Evolutionary conservation across 805 yeast species (phyloP).

Genomic region (Cyberlindnera mrakii): DNA sequence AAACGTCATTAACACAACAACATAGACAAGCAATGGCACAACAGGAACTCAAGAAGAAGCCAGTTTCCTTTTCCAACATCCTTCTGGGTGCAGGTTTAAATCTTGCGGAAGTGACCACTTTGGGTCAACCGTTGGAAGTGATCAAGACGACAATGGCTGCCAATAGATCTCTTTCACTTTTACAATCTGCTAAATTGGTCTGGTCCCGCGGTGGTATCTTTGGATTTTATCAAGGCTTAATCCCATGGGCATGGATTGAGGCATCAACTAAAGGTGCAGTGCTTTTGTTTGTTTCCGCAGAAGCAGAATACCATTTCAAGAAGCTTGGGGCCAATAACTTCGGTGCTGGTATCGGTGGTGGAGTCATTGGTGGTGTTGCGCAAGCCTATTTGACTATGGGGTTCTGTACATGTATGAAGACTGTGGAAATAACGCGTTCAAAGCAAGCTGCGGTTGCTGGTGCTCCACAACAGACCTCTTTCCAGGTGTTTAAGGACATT

Average conservation of each 20-base stretch:
- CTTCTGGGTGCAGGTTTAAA: conserved; percentile 90
- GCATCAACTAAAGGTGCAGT: conserved; percentile 99
- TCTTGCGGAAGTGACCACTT: conserved; percentile 85
- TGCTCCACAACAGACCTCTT: conserved; percentile 64
- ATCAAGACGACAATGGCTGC: conserved; percentile 98
- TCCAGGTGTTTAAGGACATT: conserved; percentile 82
- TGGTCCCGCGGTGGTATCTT: conserved; percentile 90
- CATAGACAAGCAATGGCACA: background rate
- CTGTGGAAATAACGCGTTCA: conserved; percentile 91
- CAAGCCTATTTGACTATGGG: conserved; percentile 98
- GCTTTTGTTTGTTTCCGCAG: conserved; percentile 84
- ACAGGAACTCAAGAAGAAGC: conserved; percentile 59
- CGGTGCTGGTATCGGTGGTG: conserved; percentile 89
- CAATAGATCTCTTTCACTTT: conserved; percentile 64
- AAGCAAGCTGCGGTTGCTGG: conserved; percentile 70
- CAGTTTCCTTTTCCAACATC: conserved; percentile 83
- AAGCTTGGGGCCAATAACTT: conserved; percentile 67
- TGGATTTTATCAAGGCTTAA: conserved; percentile 95
- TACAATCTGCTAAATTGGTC: conserved; percentile 65
- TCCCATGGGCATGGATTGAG: conserved; percentile 99
- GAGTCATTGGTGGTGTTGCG: conserved; percentile 92
- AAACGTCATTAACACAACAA: no score
- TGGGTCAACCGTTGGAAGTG: conserved; percentile 97
- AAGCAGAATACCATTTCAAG: conserved; percentile 76
- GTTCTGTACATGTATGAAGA: conserved; percentile 98